Conservation (phyloP, 139 green algal species). For the Auxenochlorella pyrenoidosa region DNA sequence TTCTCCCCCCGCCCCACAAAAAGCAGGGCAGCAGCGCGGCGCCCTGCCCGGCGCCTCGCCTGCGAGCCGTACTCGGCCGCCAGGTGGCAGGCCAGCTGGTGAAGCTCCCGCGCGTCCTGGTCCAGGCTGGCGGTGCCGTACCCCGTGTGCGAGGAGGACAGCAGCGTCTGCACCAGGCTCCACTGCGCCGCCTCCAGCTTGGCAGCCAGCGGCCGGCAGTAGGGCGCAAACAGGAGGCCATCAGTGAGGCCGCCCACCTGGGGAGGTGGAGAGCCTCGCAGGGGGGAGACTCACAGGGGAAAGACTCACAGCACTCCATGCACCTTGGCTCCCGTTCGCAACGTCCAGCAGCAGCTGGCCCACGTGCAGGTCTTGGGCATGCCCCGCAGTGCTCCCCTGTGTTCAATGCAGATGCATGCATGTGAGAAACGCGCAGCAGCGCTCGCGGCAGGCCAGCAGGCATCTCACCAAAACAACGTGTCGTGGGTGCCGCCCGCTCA, state of each 20-base stretch:
- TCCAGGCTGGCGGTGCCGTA: slow-evolving; percentile 71
- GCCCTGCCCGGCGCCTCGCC: not conserved
- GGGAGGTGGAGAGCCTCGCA: too few relatives aligned
- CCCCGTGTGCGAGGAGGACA: slow-evolving; percentile 68
- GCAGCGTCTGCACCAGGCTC: slow-evolving; percentile 64
- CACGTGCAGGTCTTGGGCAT: too few relatives aligned
- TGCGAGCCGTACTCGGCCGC: slow-evolving; percentile 28
- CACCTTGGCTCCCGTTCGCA: too few relatives aligned
- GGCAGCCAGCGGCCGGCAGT: slow-evolving; percentile 47
- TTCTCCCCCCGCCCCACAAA: too few relatives aligned
- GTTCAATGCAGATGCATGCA: too few relatives aligned
- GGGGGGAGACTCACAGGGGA: too few relatives aligned
- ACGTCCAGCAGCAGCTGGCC: too few relatives aligned
- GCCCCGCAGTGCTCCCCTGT: too few relatives aligned
- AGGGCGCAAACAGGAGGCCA: slow-evolving; percentile 70
- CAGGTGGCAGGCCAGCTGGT: slow-evolving; percentile 46
- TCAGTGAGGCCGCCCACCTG: slow-evolving; percentile 68
- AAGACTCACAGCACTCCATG: too few relatives aligned
- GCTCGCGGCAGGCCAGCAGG: slow-evolving; percentile 22
- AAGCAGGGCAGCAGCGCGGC: too few relatives aligned
- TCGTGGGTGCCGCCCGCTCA: not conserved
- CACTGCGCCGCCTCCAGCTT: slow-evolving; percentile 43
- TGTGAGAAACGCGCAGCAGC: too few relatives aligned
- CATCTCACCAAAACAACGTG: slow-evolving; percentile 67
- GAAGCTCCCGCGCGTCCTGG: slow-evolving; percentile 74